Base-by-base conservation (phyloP, 1,284 basidiomycete species). In the Afroboletus lepidellus region DNA sequence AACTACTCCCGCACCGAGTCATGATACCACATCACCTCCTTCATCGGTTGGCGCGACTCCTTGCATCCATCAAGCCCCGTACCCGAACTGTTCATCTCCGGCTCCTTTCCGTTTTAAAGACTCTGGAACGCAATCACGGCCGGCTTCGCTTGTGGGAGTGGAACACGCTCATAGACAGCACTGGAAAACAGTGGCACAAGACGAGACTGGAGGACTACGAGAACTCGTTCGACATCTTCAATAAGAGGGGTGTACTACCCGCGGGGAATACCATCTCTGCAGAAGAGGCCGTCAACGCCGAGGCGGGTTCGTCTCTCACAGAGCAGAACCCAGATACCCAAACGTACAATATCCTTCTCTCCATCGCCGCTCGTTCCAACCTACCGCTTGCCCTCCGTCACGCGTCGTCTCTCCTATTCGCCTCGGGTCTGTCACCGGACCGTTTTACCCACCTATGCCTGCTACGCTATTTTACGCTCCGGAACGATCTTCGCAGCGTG, bases 131-230 rank as follows among this genome's bases (percentile, higher is more conserved):
- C 24, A 70, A 71, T 13, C 82, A 79, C 8, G 84, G 80, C 25
- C 70, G 55, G 12, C 65, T 89, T 33, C 72, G 76, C 54, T 59
- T 73, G 15, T 81, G 80, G 75, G 80, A 90, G 65, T 90, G 88
- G 85, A 91, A 90, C 63, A 72, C 80, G 8, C 74, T 92, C 39
- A 79, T 90, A 54, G 76, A 87, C 60, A 76, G 74, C 64, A 81
- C 84, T 0, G 87, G 83, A n/a, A 79, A 77, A 55, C 85, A 85
- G 1, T 81, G 78, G 72, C 76, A 86, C 54, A 81, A 76, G 62
- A 78, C 78, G 33, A 70, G 73, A 27, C 56, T 73, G 42, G 76
- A 77, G 50, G 82, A 87, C 53, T 85, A 84, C 66, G 74, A 77
- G 51, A 72, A 75, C 34, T 77, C 85, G n/a, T 69, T 90, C 54